Conservation (phyloP, 306 rosid genomes). For the Cucurbita argyrosperma region DNA sequence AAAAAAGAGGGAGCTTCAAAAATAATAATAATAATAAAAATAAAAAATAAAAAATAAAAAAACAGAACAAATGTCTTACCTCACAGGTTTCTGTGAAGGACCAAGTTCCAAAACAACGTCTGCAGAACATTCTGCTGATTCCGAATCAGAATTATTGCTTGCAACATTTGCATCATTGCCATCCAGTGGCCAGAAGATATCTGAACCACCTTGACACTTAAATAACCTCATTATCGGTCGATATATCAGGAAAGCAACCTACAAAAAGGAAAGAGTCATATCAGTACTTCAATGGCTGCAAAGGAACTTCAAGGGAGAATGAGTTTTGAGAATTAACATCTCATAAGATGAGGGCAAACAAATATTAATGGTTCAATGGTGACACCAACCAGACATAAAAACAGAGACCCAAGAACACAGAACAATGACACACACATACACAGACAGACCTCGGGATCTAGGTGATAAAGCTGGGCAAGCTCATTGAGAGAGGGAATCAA, state of each 20-base stretch:
- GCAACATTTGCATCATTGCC: slow-evolving; percentile 30
- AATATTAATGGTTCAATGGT: neutral
- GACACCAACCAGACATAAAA: neutral
- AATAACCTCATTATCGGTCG: slow-evolving; percentile 94
- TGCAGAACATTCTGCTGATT: slow-evolving; percentile 26
- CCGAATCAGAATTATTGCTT: slow-evolving; percentile 39
- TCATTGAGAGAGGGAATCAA: slow-evolving; percentile 78
- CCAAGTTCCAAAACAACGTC: slow-evolving; percentile 68
- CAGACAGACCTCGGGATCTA: slow-evolving; percentile 72
- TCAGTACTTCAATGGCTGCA: neutral
- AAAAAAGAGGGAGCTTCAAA: neutral
- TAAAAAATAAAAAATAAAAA: neutral
- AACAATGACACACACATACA: neutral
- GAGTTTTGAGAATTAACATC: neutral
- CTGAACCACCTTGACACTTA: slow-evolving; percentile 48
- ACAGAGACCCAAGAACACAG: neutral
- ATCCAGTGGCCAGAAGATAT: slow-evolving; percentile 80
- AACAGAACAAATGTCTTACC: slow-evolving; percentile 15
- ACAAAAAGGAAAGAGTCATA: slow-evolving; percentile 2
- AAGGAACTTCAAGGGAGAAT: neutral
- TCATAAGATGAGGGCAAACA: neutral
- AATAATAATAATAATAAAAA: no score
- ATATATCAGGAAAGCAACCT: slow-evolving; percentile 94
- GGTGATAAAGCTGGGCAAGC: slow-evolving; percentile 76
- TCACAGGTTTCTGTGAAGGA: slow-evolving; percentile 38